Conservation (phyloP, 805 yeast species). For the Schizosaccharomyces lindneri region DNA sequence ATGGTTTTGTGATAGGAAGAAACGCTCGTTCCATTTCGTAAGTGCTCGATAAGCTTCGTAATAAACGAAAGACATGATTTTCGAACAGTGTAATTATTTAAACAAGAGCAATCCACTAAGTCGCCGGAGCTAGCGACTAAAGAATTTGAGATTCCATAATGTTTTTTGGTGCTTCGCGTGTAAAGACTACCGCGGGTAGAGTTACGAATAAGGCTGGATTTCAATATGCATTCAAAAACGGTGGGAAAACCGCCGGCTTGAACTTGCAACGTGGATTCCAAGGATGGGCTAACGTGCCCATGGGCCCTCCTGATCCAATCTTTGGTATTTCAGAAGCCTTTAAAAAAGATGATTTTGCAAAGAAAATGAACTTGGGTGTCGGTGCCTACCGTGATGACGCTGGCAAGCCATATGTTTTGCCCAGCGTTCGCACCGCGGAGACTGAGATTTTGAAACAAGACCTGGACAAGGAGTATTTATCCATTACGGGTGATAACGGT, state of each 20-base stretch:
- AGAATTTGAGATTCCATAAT: too few species aligned
- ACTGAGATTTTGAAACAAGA: slow-evolving; percentile 22
- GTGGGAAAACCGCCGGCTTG: not conserved
- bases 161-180: too few species aligned
- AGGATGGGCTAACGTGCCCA: slow-evolving; percentile 6
- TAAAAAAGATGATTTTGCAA: slow-evolving; percentile 14
- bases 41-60: too few species aligned
- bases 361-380: slow-evolving; percentile 65
- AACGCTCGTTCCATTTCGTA: too few species aligned
- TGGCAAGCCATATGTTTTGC: slow-evolving; percentile 50
- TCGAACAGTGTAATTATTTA: too few species aligned
- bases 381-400: slow-evolving; percentile 52
- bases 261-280: not conserved
- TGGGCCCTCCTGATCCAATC: slow-evolving; percentile 11
- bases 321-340: slow-evolving; percentile 11
- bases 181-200: too few species aligned
- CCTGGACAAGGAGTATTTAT: slow-evolving; percentile 62
- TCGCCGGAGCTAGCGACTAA: too few species aligned
- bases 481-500: slow-evolving; percentile 52
- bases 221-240: not conserved
- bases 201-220: too few species aligned
- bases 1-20: too few species aligned
- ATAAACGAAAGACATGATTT: too few species aligned
- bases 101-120: too few species aligned
- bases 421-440: slow-evolving; percentile 44